Percentiles rank a stretch among this genome's conserved stretches.
phyloP scores from a whole-genome alignment of 1,284 basidiomycete genomes.

The Lignosus rhinocerotis region DNA sequence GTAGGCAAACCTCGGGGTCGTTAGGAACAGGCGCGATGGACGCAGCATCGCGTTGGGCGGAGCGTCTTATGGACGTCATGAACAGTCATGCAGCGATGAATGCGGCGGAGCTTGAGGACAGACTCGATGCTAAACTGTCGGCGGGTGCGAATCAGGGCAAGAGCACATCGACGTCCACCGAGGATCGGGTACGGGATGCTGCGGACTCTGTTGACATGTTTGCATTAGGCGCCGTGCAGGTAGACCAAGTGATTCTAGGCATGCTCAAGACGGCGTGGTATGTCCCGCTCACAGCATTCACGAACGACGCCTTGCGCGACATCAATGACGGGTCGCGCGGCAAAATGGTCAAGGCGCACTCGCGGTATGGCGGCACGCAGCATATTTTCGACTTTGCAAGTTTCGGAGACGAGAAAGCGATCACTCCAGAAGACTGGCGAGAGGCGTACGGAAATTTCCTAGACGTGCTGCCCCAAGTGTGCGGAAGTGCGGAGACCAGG shows the following conservation, averaged over 20 bases:
- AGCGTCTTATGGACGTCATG: too few relatives aligned
- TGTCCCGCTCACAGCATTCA: not conserved
- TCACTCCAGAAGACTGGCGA: not conserved
- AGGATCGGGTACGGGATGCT: too few relatives aligned
- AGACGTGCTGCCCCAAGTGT: not conserved
- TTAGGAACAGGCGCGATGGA: too few relatives aligned
- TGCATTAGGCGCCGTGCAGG: not conserved
- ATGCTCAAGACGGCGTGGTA: not conserved
- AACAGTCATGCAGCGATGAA: too few relatives aligned
- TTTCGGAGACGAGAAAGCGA: not conserved
- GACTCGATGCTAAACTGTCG: too few relatives aligned
- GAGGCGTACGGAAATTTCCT: not conserved
- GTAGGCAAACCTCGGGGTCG: too few relatives aligned
- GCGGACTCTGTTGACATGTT: not conserved
- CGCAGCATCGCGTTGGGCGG: too few relatives aligned
- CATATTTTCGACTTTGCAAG: not conserved
- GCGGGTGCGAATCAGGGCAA: too few relatives aligned
- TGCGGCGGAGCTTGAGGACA: too few relatives aligned
- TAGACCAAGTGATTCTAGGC: not conserved
- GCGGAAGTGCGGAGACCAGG: too few relatives aligned
- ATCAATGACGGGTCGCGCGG: not conserved
- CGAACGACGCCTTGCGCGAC: not conserved
- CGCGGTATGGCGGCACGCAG: not conserved
- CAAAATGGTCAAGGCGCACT: not conserved
- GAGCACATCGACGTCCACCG: too few relatives aligned